Percentiles rank a stretch among this genome's conserved stretches.
These are phyloP conservation scores for Dictyophora rubrovolvata DNA, from an alignment of 768 basidiomycete species.

Conservation along the genomic window DNA sequence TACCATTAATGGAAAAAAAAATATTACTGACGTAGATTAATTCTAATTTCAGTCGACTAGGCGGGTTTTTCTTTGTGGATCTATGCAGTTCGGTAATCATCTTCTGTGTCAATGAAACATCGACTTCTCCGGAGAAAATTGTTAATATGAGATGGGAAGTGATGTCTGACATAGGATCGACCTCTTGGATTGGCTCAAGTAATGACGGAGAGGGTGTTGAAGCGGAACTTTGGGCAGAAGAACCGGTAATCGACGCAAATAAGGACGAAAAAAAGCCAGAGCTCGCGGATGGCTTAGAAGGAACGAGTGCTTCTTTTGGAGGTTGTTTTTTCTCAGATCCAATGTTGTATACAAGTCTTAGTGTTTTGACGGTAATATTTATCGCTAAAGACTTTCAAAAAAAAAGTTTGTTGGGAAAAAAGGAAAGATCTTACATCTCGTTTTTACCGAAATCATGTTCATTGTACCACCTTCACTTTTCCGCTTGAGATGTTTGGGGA, in stretches of 20 bases:
- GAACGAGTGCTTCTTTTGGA: conserved; percentile 16
- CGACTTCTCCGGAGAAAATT: conserved; percentile 57
- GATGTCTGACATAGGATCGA: conserved; percentile 26
- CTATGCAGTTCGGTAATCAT: conserved; percentile 66
- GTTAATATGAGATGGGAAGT: conserved; percentile 50
- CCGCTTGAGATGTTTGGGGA: conserved; percentile 48
- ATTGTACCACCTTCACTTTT: conserved; percentile 54
- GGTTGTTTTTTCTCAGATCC: conserved; percentile 47
- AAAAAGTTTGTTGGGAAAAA: conserved; percentile 5
- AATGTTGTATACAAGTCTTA: conserved; percentile 64
- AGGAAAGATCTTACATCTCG: conserved; percentile 40
- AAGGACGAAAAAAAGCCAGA: conserved; percentile 31
- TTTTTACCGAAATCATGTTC: conserved; percentile 54
- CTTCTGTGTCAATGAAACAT: conserved; percentile 55
- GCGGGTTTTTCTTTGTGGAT: conserved; percentile 93
- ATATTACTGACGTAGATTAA: conserved; percentile 64
- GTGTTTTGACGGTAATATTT: conserved; percentile 72
- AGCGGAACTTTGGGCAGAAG: conserved; percentile 16
- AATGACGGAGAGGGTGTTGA: conserved; percentile 24
- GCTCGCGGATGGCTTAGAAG: conserved; percentile 16
- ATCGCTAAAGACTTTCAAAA: conserved; percentile 36
- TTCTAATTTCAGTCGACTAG: conserved; percentile 60
- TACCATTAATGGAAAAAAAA: background rate
- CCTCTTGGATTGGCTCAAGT: conserved; percentile 21
- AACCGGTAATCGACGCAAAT: conserved; percentile 24